phyloP scores from a whole-genome alignment of 2,329 filamentous ascomycete genomes.

The Fonsecaea nubica region DNA sequence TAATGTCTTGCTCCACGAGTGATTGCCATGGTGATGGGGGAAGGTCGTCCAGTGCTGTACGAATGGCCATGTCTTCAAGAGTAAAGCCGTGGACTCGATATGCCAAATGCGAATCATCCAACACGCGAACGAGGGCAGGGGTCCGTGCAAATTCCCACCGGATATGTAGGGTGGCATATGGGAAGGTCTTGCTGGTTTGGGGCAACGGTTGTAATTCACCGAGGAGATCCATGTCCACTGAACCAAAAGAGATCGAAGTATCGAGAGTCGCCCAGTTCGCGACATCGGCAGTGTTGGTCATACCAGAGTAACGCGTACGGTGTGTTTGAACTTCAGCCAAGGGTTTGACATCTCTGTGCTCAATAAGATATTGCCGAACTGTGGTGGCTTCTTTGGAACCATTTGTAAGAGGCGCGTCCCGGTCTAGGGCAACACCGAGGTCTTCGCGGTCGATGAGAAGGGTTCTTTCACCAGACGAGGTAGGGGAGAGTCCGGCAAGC shows the following conservation, averaged over 20 bases:
- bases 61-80: constrained; percentile 60
- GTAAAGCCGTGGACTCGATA: constrained; percentile 62
- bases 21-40: constrained; percentile 57
- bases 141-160: constrained; percentile 53
- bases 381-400: constrained; percentile 21
- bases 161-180: constrained; percentile 59
- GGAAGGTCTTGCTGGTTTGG: constrained; percentile 49
- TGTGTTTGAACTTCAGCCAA: constrained; percentile 55
- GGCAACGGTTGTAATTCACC: constrained; percentile 38
- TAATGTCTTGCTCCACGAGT: constrained; percentile 58
- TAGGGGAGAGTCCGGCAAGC: constrained; percentile 34
- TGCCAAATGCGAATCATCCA: constrained; percentile 41
- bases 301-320: constrained; percentile 57
- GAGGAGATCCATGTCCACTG: constrained; percentile 26
- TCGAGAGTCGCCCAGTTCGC: constrained; percentile 59
- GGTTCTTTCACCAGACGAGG: constrained; percentile 28
- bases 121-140: constrained; percentile 21
- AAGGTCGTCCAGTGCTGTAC: constrained; percentile 55
- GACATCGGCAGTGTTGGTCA: constrained; percentile 52
- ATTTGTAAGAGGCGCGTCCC: constrained; percentile 14
- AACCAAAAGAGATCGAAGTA: constrained; percentile 50
- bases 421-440: constrained; percentile 31
- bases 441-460: constrained; percentile 36
- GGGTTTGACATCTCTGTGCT: constrained; percentile 53
- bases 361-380: constrained; percentile 49